Evolutionary conservation across 1,284 basidiomycete genomes (phyloP), one percentile per base, ranked within the genome.

Genomic region (Ganoderma meredithae): DNA sequence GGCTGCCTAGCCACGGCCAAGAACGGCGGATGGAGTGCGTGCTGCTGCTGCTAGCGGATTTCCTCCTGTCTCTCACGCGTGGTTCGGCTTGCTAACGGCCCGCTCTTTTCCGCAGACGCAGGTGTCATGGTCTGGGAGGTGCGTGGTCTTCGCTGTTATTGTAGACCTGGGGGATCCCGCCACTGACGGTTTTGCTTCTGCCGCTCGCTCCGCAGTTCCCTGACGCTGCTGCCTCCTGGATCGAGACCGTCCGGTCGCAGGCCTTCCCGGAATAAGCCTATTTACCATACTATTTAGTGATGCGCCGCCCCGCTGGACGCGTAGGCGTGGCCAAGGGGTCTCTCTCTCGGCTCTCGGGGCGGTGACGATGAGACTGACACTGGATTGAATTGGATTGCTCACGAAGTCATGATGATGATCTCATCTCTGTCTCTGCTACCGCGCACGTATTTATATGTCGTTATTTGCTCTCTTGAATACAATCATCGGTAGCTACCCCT

Each of bases 21-120:
- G 77, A 77, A 74, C 13, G 73, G 82, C 69, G 88, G 88, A 25
- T 91, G 89, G 90, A 79, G 85, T 88, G 64, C 79, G 85, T 80
- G 12, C 72, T 5, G 36, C 63, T 53, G 17, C 36, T 53, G 17
- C 36, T 36, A 6, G 36, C 36, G 36, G 36, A 1, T 36, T 36
- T 36, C 36, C 7, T 2, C 13, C 13, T 27, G 1, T 41, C n/a
- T 72, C 36, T 55, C 68, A 61, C 17, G 22, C 27, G 10, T 64
- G 31, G 49, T 43, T 41, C 44, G 52, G 47, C 60, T 55, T 19
- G 43, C 40, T 56, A 12, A 59, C 63, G 17, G 60, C 33, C 39
- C 43, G 60, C 41, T 59, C 60, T 49, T 47, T n/a, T 55, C 47
- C 47, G 27, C 69, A 86, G 87, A 81, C 71, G 90, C 76, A 15